Conservation (phyloP, 257 asterid species). For the Solanum lignicaule region DNA sequence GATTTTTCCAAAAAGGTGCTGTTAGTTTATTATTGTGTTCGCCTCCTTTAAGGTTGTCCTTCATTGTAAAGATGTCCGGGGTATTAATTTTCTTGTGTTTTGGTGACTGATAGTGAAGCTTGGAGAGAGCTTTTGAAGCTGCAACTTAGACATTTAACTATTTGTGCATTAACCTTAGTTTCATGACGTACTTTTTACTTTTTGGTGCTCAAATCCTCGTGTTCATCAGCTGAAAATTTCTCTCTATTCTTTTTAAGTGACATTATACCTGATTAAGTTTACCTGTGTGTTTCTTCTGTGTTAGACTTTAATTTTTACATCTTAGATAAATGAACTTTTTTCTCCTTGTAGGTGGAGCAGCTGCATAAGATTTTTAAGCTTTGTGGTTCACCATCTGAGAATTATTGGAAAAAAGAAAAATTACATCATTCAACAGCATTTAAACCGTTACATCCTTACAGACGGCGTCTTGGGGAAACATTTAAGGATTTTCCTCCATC, state of each 20-base stretch:
- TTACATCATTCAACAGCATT: conserved; percentile 61
- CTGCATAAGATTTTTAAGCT: conserved; percentile 82
- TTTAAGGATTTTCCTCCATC: conserved; percentile 57
- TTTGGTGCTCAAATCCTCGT: not conserved
- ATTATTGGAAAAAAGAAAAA: conserved; percentile 65
- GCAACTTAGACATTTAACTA: not conserved
- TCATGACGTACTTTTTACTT: not conserved
- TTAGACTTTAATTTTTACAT: not conserved
- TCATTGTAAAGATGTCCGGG: not conserved
- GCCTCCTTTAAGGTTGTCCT: not conserved
- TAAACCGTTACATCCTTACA: conserved; percentile 64
- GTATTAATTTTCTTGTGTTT: not conserved
- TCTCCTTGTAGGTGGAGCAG: conserved; percentile 68
- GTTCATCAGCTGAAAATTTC: not conserved
- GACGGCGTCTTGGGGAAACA: conserved; percentile 52
- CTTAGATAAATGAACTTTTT: not conserved
- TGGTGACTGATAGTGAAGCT: not conserved
- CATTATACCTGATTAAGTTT: not conserved
- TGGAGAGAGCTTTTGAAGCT: not conserved
- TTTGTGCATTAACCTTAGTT: not conserved
- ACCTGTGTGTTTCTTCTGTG: not conserved
- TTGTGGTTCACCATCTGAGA: conserved; percentile 91
- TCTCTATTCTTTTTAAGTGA: not conserved
- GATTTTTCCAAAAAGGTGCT: not conserved
- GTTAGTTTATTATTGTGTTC: not conserved